Conservation (phyloP, 2,329 filamentous ascomycete genomes). For the Chrysoporthe austroafricana region DNA sequence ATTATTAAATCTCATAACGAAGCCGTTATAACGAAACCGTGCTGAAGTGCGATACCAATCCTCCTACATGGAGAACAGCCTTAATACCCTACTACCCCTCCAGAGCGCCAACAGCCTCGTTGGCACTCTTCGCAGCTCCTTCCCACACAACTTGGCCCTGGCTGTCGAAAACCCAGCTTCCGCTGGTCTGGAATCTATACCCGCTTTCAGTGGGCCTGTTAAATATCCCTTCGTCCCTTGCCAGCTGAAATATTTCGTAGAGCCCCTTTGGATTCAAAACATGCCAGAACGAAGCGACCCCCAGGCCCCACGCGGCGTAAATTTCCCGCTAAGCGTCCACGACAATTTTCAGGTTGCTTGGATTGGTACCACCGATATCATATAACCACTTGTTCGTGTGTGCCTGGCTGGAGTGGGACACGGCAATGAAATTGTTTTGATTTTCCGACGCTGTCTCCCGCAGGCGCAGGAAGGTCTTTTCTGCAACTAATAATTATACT, state of each 20-base stretch:
- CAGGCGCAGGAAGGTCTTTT: slow-evolving; percentile 65
- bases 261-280: slow-evolving; percentile 63
- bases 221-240: slow-evolving; percentile 66
- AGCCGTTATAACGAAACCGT: no score
- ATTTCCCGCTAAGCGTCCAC: slow-evolving; percentile 63
- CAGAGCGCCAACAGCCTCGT: slow-evolving; percentile 43
- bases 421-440: slow-evolving; percentile 58
- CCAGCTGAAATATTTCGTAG: slow-evolving; percentile 59
- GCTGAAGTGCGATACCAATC: no score
- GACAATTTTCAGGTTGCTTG: slow-evolving; percentile 60
- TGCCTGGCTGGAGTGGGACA: slow-evolving; percentile 61
- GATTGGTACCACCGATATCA: slow-evolving; percentile 53
- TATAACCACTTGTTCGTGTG: slow-evolving; percentile 64
- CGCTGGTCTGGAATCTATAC: slow-evolving; percentile 69
- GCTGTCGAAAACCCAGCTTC: slow-evolving; percentile 64
- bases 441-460: slow-evolving; percentile 55
- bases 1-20: no score
- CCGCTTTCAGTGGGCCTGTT: slow-evolving; percentile 69
- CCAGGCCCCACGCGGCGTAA: slow-evolving; percentile 70
- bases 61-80: background rate
- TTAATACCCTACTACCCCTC: background rate
- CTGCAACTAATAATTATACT: slow-evolving; percentile 56
- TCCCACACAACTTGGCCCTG: slow-evolving; percentile 58
- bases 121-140: slow-evolving; percentile 49
- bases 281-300: slow-evolving; percentile 63